These are phyloP conservation scores for Linnemannia elongata DNA, from an alignment of 192 early-diverging fungal genomes.

Conservation along the genomic window DNA sequence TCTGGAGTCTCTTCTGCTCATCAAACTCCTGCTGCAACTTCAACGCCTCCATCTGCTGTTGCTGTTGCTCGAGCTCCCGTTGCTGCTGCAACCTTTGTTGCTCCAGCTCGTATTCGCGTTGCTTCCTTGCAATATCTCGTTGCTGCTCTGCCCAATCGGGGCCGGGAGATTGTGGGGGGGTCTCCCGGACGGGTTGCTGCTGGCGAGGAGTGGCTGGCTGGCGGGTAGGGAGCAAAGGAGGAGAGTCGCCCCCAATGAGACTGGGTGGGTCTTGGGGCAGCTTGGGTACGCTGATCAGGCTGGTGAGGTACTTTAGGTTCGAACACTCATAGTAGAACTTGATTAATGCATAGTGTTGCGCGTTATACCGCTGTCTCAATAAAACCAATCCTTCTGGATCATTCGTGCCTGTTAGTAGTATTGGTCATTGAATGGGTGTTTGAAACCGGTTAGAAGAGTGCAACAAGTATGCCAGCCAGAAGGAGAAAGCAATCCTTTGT, in stretches of 20 bases:
- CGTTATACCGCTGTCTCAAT: constrained; percentile 87
- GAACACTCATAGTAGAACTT: constrained; percentile 93
- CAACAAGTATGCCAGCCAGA: neutral
- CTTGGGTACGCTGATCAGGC: constrained; percentile 87
- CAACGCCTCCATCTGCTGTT: constrained; percentile 63
- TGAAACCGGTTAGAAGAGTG: neutral
- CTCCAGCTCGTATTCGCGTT: constrained; percentile 66
- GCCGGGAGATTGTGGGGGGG: constrained; percentile 17
- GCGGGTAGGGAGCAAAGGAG: constrained; percentile 10
- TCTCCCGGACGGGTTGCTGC: constrained; percentile 46
- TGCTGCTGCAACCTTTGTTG: constrained; percentile 73
- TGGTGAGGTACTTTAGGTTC: constrained; percentile 88
- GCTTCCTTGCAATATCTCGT: constrained; percentile 71
- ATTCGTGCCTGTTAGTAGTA: constrained; percentile 59
- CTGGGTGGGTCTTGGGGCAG: constrained; percentile 84
- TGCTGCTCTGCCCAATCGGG: constrained; percentile 69
- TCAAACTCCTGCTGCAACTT: constrained; percentile 80
- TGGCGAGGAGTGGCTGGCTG: constrained; percentile 40
- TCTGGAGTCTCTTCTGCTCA: constrained; percentile 79
- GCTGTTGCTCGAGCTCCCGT: constrained; percentile 65
- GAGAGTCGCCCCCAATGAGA: constrained; percentile 74
- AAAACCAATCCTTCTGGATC: constrained; percentile 89
- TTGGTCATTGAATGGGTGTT: neutral
- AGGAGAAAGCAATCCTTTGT: neutral
- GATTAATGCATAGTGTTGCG: constrained; percentile 84